Conservation (phyloP, 805 yeast species). For the Kodamaea laetipori region DNA sequence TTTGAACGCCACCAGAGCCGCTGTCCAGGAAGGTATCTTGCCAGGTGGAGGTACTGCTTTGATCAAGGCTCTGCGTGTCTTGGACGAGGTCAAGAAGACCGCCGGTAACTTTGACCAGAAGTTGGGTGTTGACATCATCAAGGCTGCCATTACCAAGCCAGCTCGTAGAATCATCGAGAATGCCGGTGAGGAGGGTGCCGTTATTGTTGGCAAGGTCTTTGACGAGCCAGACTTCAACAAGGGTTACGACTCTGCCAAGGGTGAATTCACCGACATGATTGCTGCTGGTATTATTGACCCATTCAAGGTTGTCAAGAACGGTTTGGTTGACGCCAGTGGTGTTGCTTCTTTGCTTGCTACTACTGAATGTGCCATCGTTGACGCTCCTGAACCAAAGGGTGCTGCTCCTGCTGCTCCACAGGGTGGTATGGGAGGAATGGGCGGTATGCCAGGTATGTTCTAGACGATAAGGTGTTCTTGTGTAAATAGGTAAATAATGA, state of each 20-base stretch:
- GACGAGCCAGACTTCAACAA: slow-evolving; percentile 72
- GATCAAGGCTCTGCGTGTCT: slow-evolving; percentile 80
- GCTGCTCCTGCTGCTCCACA: slow-evolving; percentile 57
- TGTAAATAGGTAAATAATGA: slow-evolving; percentile 8
- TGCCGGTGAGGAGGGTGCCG: slow-evolving; percentile 98
- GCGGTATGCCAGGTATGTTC: slow-evolving; percentile 67
- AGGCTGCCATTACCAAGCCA: slow-evolving; percentile 90
- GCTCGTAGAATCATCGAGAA: slow-evolving; percentile 94
- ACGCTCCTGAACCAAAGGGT: slow-evolving; percentile 81
- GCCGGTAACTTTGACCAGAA: slow-evolving; percentile 88
- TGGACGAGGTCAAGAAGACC: slow-evolving; percentile 68
- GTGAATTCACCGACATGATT: slow-evolving; percentile 93
- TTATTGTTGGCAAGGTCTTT: slow-evolving; percentile 85
- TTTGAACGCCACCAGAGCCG: slow-evolving; percentile 97
- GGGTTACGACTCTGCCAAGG: slow-evolving; percentile 92
- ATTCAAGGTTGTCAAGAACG: slow-evolving; percentile 95
- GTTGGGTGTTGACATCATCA: slow-evolving; percentile 92
- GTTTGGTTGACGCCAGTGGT: slow-evolving; percentile 94
- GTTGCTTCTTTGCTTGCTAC: slow-evolving; percentile 97
- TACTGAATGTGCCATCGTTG: slow-evolving; percentile 97
- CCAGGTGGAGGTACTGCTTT: slow-evolving; percentile 99
- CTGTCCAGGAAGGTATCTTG: slow-evolving; percentile 96
- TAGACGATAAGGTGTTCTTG: slow-evolving; percentile 7
- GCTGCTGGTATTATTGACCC: slow-evolving; percentile 98
- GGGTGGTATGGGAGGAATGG: slow-evolving; percentile 55